phyloP scores from a whole-genome alignment of 495 filamentous ascomycete species.

The Penicillium taxi region DNA sequence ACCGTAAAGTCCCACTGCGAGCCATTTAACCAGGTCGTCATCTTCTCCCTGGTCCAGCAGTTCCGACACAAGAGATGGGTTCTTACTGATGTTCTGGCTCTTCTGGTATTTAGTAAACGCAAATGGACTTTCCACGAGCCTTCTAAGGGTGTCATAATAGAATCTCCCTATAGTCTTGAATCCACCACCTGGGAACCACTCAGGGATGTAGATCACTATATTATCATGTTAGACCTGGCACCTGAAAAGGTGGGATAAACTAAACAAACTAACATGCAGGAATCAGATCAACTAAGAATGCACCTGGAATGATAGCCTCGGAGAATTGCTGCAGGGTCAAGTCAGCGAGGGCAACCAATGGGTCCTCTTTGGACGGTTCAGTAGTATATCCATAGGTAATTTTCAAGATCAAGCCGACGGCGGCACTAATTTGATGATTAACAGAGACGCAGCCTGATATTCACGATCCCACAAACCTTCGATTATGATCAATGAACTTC shows the following conservation, averaged over 20 bases:
- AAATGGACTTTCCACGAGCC: conserved; percentile 25
- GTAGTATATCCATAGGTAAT: conserved; percentile 43
- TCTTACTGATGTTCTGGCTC: too few relatives aligned
- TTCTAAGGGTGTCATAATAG: conserved; percentile 19
- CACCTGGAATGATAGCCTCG: conserved; percentile 30
- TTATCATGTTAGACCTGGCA: too few relatives aligned
- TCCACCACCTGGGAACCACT: conserved; percentile 38
- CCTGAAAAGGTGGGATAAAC: not conserved
- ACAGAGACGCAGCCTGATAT: too few relatives aligned
- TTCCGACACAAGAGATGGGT: conserved; percentile 26
- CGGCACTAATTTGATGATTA: too few relatives aligned
- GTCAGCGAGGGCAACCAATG: conserved; percentile 33
- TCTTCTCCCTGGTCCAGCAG: conserved; percentile 24
- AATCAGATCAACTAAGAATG: conserved; percentile 40
- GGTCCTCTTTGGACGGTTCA: conserved; percentile 31
- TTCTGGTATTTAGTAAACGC: conserved; percentile 38
- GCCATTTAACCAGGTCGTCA: conserved; percentile 28
- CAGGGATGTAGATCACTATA: conserved; percentile 34
- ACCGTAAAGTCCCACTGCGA: conserved; percentile 40
- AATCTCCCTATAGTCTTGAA: conserved; percentile 33
- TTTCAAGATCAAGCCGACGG: conserved; percentile 40
- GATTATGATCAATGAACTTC: conserved; percentile 23
- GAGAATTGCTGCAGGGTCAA: conserved; percentile 35
- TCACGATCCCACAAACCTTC: too few relatives aligned
- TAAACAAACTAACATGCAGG: conserved; percentile 18